Evolutionary conservation across 1,284 basidiomycete genomes (phyloP), one percentile per base, ranked within the genome.

Genomic region (Ganoderma boninense): DNA sequence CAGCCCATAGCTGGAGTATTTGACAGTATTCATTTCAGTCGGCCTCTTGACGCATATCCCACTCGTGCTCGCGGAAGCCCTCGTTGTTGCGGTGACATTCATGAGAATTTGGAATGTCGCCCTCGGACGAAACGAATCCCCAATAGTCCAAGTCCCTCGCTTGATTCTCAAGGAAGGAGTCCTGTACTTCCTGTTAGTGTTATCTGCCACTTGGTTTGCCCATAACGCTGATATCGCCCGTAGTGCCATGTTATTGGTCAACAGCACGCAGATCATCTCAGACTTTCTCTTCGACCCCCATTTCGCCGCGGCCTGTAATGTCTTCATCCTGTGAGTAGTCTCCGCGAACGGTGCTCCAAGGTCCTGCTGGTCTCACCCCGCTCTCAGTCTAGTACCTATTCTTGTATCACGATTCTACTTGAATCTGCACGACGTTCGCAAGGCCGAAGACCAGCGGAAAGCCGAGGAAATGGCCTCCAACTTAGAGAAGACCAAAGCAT

Each of bases 361-460:
- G 29, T 26, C 52, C 10, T n/a, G 2, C 6, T 43, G 18, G 23
- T 20, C 38, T 23, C 52, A 49, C 11, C 6, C 26, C 49, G 2
- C 18, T 23, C 4, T 13, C 61, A 74, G 73, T 4, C 23, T 71
- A 13, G 64, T 65, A 11, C 62, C 70, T 4, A 69, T 74, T 40
- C 62, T 74, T 14, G 68, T 74, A 13, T 70, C 73, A 2, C 68
- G 70, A 20, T 74, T 70, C 65, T 74, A 71, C 65, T 65, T 74
- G 64, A 43, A 65, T 18, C 40, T 74, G 23, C 65, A 66, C 46
- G 59, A 68, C 20, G 23, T 69, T 16, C 59, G 23, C 54, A 42
- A n/a, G 20, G 32, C 46, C 4, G 64, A 65, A 26, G 23, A 43
- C 18, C 16, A 44, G 23, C 16, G 13, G 10, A 64, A 64, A 52